A percentile compares a stretch with the other conserved stretches of the same genome.
phyloP scores from a whole-genome alignment of 495 filamentous ascomycete species.

The Aspergillus heteromorphus region DNA sequence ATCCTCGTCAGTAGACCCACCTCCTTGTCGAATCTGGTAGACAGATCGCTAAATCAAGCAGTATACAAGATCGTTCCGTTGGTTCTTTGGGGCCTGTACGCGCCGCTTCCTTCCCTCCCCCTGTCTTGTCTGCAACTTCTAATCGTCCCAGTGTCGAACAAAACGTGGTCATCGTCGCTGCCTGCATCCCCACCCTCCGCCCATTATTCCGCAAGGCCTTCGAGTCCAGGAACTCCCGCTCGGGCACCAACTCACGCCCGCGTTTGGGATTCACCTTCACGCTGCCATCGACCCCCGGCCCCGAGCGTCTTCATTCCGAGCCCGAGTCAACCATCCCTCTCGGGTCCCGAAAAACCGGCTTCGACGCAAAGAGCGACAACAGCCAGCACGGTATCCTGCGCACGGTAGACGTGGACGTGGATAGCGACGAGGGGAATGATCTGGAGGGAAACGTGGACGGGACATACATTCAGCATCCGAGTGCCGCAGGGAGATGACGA shows the following conservation, averaged over 20 bases:
- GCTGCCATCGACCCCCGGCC: not conserved
- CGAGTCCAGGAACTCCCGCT: conserved; percentile 1
- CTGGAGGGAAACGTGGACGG: not conserved
- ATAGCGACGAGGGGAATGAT: not conserved
- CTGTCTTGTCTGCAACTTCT: not conserved
- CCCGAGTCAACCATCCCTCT: conserved; percentile 5
- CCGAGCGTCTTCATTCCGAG: not conserved
- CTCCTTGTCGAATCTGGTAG: no score
- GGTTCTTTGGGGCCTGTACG: not conserved
- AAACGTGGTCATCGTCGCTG: conserved; percentile 31
- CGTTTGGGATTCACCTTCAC: conserved; percentile 1
- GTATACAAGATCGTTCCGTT: not conserved
- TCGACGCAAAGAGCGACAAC: conserved; percentile 1
- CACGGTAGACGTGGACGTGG: not conserved
- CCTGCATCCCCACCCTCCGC: conserved; percentile 30
- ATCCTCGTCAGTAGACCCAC: conserved; percentile 12
- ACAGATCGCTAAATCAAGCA: no score
- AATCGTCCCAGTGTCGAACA: conserved; percentile 7
- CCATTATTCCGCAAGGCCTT: conserved; percentile 23
- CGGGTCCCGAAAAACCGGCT: not conserved
- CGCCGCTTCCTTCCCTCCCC: not conserved
- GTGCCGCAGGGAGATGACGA: no score
- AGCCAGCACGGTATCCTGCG: conserved; percentile 2
- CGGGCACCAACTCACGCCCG: not conserved
- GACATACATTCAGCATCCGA: no score